phyloP scores from a whole-genome alignment of 768 basidiomycete species.

The Mycena pura region DNA sequence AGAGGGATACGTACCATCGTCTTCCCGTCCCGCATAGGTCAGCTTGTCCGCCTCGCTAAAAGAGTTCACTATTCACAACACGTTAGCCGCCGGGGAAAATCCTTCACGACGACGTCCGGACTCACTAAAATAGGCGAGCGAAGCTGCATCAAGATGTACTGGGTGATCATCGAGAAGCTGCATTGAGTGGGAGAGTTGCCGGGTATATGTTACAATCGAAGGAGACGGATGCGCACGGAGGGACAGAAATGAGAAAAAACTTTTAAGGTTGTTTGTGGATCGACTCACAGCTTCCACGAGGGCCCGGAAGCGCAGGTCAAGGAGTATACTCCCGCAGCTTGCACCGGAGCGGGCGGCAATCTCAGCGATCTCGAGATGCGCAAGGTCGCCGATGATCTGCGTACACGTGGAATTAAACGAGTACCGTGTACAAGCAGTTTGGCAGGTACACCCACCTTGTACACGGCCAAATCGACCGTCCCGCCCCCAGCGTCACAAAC shows the following conservation, averaged over 20 bases:
- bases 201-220: not conserved
- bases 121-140: slow-evolving; percentile 81
- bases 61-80: slow-evolving; percentile 62
- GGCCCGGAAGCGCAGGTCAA: slow-evolving; percentile 86
- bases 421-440: too few relatives aligned
- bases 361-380: slow-evolving; percentile 89
- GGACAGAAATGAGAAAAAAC: not conserved
- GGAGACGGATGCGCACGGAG: not conserved
- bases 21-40: slow-evolving; percentile 70
- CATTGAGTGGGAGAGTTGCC: slow-evolving; percentile 22
- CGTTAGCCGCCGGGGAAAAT: slow-evolving; percentile 12
- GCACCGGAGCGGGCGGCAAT: slow-evolving; percentile 88
- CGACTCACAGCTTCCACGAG: slow-evolving; percentile 63
- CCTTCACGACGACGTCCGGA: slow-evolving; percentile 1
- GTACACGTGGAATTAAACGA: slow-evolving; percentile 32
- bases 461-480: slow-evolving; percentile 55
- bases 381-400: slow-evolving; percentile 78
- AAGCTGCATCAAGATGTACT: slow-evolving; percentile 80
- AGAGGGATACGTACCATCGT: slow-evolving; percentile 65
- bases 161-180: slow-evolving; percentile 82
- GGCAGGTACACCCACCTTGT: slow-evolving; percentile 53
- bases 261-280: slow-evolving; percentile 2
- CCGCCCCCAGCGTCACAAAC: slow-evolving; percentile 92
- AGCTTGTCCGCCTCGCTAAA: slow-evolving; percentile 92
- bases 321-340: slow-evolving; percentile 87